Base-by-base conservation (phyloP, 495 filamentous ascomycete species). In the Xylaria palmicola region DNA sequence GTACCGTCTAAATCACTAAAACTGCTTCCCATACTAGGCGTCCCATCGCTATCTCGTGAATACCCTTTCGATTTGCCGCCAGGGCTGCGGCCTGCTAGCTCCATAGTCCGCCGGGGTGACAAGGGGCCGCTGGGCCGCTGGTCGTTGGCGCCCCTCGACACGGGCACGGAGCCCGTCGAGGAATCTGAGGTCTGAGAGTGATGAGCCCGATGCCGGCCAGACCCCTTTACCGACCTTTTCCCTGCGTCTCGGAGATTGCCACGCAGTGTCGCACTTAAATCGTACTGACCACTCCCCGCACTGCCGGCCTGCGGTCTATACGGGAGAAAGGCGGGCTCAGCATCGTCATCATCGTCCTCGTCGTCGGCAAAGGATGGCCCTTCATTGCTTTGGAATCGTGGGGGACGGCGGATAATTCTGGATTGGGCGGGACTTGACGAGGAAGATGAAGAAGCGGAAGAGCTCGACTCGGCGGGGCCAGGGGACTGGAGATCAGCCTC, bases 21-120 rank as follows among this genome's bases (percentile, higher is more conserved):
- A 71, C 93, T 97, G 69, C 92, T 97, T 1, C 93, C 92, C 90
- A 98, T 98, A 65, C 95, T 98, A 0, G 92, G 94, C 1, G 90
- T 92, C 3, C 87, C 92, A 61, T 96, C 92, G 65, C 91, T 96
- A 6, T 91, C 88, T 52, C 84, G 80, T 13, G 77, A 78, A 9
- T 70, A 61, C 15, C 77, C 83, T 29, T 79, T 82, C 10, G 80
- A 76, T 52, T 82, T 84, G 22, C 72, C 69, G 39, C 76, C 76
- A 1, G 84, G 84, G 65, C 84, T 88, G 15, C 81, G 76, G n/a
- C 80, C 81, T 4, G 82, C 72, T 22, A 86, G 65, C 60, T 87
- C 85, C 3, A 79, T 78, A 0, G 81, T 76, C 17, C 86, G 80
- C 26, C 82, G 81, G 0, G 88, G 84, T 51, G 84, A 75, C 22